These are phyloP conservation scores for Fusarium continuum DNA, from an alignment of 2,329 filamentous ascomycete genomes.

Conservation along the genomic window DNA sequence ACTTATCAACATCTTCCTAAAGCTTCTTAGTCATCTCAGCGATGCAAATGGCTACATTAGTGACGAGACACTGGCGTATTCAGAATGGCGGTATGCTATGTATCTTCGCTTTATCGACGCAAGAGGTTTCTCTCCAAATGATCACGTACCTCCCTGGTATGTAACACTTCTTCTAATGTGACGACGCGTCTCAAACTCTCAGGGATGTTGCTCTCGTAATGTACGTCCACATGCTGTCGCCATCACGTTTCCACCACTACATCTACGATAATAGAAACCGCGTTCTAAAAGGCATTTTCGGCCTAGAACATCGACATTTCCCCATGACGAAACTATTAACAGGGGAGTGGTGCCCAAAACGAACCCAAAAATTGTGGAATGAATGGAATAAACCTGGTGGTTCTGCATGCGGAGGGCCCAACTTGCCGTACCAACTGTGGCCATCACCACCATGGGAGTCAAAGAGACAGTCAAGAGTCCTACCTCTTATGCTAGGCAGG, in stretches of 20 bases:
- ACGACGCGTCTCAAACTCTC: accelerated
- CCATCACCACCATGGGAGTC: not conserved
- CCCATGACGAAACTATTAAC: not conserved
- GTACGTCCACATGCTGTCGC: slow-evolving; percentile 8
- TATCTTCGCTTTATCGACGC: not conserved
- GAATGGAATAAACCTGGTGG: not conserved
- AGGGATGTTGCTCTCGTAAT: slow-evolving; percentile 13
- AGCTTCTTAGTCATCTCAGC: not conserved
- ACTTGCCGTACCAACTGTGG: slow-evolving; percentile 1
- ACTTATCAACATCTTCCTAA: not conserved
- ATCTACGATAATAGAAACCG: not conserved
- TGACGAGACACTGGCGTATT: slow-evolving; percentile 3
- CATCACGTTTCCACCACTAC: not conserved
- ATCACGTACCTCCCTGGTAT: not conserved
- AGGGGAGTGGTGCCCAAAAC: not conserved
- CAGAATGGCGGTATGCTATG: slow-evolving; percentile 6
- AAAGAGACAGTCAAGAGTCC: not conserved
- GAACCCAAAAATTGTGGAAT: not conserved
- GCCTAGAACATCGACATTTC: slow-evolving; percentile 1
- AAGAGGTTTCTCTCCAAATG: not conserved
- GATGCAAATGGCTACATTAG: not conserved
- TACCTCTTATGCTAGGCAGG: not conserved
- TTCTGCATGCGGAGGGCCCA: not conserved
- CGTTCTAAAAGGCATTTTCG: not conserved
- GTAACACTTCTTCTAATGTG: accelerated